Evolutionary conservation across 768 basidiomycete species (phyloP), one percentile per base, ranked within the genome.

Genomic region (Macrocybe gigantea): DNA sequence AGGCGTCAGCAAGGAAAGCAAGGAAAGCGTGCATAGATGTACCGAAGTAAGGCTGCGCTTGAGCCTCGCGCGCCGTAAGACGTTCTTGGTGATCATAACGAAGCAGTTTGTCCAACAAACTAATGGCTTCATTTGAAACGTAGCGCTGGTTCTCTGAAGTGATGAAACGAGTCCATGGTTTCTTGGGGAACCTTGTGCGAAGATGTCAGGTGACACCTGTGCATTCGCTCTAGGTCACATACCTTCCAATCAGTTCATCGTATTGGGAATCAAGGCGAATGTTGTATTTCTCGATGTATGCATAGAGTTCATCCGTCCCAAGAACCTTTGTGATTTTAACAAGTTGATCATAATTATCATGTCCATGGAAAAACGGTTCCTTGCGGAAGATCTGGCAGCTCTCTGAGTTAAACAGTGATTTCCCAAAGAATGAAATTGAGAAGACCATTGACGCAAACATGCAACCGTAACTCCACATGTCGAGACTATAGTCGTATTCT

Each of bases 401-500:
- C 39, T 45, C 15, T 38, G 38, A 53, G 13, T 22, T 29, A 44
- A 45, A 54, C 35, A 45, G 22, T 46, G 38, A 51, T 34, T 33
- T 31, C 38, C 15, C 40, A 48, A 49, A 39, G 50, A 39, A 34
- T 31, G 10, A 6, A 33, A 44, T 22, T 29, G 41, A 40, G 51
- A 42, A 7, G 61, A 95, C 94, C 95, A 98, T 97, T 12, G 90
- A 93, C 7, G 95, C 95, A 66, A 95, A 96, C 93, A 95, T 98
- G 64, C 95, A 97, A 12, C 95, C 95, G 61, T 89, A 85, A 70
- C 91, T 93, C 95, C 95, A 98, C 91, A 98, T 92, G 65, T 98
- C 94, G 57, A 97, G 69, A 66, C 88, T 91, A 64, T 96, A 96
- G 65, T 98, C 95, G 56, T 98, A 98, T 64, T 96, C 93, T 65